A percentile compares a stretch with the other conserved stretches of the same genome.
phyloP scores from a whole-genome alignment of 371 early-diverging fungal species.

The Fennellomyces sp. region DNA sequence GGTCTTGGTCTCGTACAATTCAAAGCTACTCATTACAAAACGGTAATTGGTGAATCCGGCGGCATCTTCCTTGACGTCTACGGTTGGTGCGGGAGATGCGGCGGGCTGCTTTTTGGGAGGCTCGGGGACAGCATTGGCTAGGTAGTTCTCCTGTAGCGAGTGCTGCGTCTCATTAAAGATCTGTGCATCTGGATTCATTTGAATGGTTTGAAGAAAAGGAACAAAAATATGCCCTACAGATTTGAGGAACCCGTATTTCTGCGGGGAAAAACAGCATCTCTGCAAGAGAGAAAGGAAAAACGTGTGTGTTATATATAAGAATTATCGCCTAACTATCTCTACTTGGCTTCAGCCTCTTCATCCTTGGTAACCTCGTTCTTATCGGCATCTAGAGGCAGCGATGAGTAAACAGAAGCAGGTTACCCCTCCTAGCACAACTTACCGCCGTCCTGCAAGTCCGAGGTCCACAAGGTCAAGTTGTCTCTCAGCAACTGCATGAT shows the following conservation, averaged over 20 bases:
- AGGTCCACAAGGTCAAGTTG: conserved; percentile 99
- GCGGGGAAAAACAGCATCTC: neutral
- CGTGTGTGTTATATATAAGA: neutral
- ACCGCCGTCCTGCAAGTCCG: conserved; percentile 89
- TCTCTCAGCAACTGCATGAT: conserved; percentile 99
- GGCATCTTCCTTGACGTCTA: conserved; percentile 18
- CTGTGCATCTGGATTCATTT: conserved; percentile 20
- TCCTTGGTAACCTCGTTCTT: conserved; percentile 41
- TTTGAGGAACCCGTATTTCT: neutral
- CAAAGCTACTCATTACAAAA: conserved; percentile 63
- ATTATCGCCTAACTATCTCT: conserved; percentile 15
- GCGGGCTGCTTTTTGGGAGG: neutral
- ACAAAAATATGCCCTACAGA: neutral
- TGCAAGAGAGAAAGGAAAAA: neutral
- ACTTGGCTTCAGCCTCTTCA: conserved; percentile 49
- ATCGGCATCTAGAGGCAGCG: conserved; percentile 29
- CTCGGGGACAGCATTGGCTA: neutral
- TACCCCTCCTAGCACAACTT: neutral
- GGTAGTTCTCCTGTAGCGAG: conserved; percentile 6
- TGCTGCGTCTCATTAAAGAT: conserved; percentile 17
- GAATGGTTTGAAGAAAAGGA: neutral
- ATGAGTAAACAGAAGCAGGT: neutral
- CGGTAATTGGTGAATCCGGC: conserved; percentile 31
- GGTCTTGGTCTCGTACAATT: conserved; percentile 86
- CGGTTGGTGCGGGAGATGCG: too few relatives aligned